Evolutionary conservation across 2,329 filamentous ascomycete species (phyloP), one percentile per base, ranked within the genome.

Genomic region (Ophiostoma sp.): DNA sequence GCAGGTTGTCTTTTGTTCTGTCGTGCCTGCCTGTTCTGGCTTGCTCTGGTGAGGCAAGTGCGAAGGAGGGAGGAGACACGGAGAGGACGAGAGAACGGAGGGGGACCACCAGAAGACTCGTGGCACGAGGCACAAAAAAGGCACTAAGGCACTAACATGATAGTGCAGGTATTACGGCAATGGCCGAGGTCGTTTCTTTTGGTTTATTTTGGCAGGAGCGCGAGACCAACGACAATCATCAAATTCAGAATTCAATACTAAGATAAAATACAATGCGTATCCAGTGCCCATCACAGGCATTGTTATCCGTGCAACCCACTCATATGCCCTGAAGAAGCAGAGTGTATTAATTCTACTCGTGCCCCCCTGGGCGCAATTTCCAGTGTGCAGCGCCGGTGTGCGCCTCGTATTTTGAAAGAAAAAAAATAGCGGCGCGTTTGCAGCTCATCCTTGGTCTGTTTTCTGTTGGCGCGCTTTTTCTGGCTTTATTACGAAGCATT

Each of bases 1-100:
- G 42, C 42, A 15, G 12, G 42, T 48, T 48, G 15, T 48, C n/a
- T 19, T 1, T 48, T 48, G 39, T 3, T n/a, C 3, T 68, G 64
- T 25, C 28, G 64, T 68, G 64, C 64, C 64, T 68, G 15, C 64
- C 64, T 68, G 28, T 68, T 68, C 7, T 68, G 64, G 64, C n/a
- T 5, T 55, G n/a, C 19, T 25, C n/a, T 55, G 19, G 50, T 11
- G 36, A 45, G 61, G 61, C 33, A 45, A 39, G 57, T 36, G 31
- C 19, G 31, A 39, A 48, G 42, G 3, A 48, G 42, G 19, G 42
- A 45, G 12, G 36, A 39, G n/a, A n/a, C n/a, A n/a, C n/a, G n/a
- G n/a, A 39, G 36, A 42, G 39, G 15, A 42, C 11, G 39, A 42
- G 17, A n/a, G 17, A n/a, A n/a, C 50, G 22, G 19, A 52, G 17